Percentiles rank a stretch among this genome's conserved stretches.
phyloP scores from a whole-genome alignment of 768 basidiomycete species.

The Rubroboletus satanas region DNA sequence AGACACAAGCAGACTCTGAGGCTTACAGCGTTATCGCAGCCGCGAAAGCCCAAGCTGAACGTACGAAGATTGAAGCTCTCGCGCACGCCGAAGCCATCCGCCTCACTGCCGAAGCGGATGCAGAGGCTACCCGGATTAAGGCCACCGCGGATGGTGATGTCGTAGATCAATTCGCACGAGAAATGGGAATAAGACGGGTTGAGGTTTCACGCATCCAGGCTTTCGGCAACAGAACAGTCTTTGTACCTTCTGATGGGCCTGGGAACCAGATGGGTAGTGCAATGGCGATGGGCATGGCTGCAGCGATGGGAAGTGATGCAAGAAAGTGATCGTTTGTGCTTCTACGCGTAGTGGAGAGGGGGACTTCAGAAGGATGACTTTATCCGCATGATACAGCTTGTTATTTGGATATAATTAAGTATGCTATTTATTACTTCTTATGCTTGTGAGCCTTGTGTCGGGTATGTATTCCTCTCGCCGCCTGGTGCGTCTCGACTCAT shows the following conservation, averaged over 20 bases:
- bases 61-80: constrained; percentile 63
- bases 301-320: constrained; percentile 48
- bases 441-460: background rate
- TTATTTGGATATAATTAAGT: no score
- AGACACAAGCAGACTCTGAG: constrained; percentile 71
- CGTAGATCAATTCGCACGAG: constrained; percentile 61
- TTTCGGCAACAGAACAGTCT: constrained; percentile 65
- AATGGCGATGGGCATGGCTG: constrained; percentile 69
- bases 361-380: no score
- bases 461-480: background rate
- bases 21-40: constrained; percentile 72
- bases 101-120: constrained; percentile 72
- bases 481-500: no score
- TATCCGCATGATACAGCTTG: background rate
- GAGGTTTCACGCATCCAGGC: constrained; percentile 62
- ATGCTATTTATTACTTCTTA: background rate
- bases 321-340: constrained; percentile 8
- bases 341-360: background rate
- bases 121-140: constrained; percentile 61
- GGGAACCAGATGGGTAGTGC: constrained; percentile 57
- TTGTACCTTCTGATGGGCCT: constrained; percentile 61
- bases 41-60: constrained; percentile 70
- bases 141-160: constrained; percentile 61
- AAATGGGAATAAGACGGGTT: constrained; percentile 68
- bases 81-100: constrained; percentile 76